These are phyloP conservation scores for Trametes sp. DNA, from an alignment of 1,284 basidiomycete species.

Conservation along the genomic window DNA sequence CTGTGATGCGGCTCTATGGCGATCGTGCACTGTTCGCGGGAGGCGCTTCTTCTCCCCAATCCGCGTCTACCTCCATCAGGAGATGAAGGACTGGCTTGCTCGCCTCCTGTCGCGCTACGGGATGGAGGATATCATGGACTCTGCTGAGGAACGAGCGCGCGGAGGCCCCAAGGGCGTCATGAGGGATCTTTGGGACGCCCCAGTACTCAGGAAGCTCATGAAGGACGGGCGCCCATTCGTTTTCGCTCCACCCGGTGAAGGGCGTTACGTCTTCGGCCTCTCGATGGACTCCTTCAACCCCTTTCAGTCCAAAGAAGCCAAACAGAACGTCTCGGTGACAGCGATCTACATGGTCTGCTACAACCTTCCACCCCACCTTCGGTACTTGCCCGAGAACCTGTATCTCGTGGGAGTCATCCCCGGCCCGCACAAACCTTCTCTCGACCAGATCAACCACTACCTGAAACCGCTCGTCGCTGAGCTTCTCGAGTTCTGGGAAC, in stretches of 20 bases:
- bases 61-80: conserved; percentile 26
- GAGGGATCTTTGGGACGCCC: conserved; percentile 32
- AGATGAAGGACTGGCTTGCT: conserved; percentile 29
- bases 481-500: conserved; percentile 41
- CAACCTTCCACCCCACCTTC: conserved; percentile 40
- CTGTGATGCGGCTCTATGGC: conserved; percentile 15
- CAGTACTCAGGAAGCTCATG: conserved; percentile 19
- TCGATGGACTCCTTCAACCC: conserved; percentile 38
- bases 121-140: conserved; percentile 28
- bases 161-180: neutral
- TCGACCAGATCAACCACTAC: conserved; percentile 45
- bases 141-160: neutral
- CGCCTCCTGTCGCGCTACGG: conserved; percentile 24
- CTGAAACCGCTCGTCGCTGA: conserved; percentile 45
- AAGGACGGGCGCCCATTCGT: conserved; percentile 26
- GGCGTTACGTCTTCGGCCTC: conserved; percentile 15
- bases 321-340: conserved; percentile 23
- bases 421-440: conserved; percentile 44
- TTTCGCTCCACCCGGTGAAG: neutral
- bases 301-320: conserved; percentile 23
- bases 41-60: conserved; percentile 7
- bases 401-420: conserved; percentile 44
- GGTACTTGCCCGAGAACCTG: conserved; percentile 39
- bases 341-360: conserved; percentile 37
- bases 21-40: conserved; percentile 3